Evolutionary conservation across 805 yeast species (phyloP).

Genomic region (Yueomyces sinensis): DNA sequence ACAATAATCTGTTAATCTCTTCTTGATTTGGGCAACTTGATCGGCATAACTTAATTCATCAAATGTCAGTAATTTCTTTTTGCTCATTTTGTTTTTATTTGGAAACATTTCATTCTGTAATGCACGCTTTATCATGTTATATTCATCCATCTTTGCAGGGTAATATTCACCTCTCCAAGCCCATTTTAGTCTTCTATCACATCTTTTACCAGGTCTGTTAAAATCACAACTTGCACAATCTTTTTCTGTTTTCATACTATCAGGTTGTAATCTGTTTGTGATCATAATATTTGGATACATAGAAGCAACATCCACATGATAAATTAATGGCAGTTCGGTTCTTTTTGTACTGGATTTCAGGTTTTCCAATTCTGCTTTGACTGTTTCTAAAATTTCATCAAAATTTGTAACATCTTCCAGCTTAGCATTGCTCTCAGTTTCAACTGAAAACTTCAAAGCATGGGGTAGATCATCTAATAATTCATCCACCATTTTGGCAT

Average conservation of each 20-base stretch:
- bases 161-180: constrained; percentile 96
- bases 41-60: constrained; percentile 67
- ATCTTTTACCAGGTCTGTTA: constrained; percentile 84
- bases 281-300: constrained; percentile 99
- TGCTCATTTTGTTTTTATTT: constrained; percentile 38
- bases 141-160: constrained; percentile 87
- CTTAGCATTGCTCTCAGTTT: constrained; percentile 62
- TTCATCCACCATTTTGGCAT: constrained; percentile 73
- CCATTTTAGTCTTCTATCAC: constrained; percentile 91
- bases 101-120: constrained; percentile 70
- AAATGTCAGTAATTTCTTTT: constrained; percentile 48
- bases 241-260: constrained; percentile 87
- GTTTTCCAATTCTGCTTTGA: constrained; percentile 41
- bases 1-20: constrained; percentile 72
- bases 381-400: constrained; percentile 54
- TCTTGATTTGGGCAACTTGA: constrained; percentile 63
- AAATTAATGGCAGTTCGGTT: constrained; percentile 71
- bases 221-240: constrained; percentile 97
- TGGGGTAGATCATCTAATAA: constrained; percentile 56
- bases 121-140: constrained; percentile 77
- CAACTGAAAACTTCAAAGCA: constrained; percentile 72
- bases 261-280: constrained; percentile 93
- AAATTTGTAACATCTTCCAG: constrained; percentile 71
- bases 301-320: constrained; percentile 97
- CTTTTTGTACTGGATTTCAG: constrained; percentile 52